Conservation (phyloP, 1,284 basidiomycete genomes). For the Cryptococcus sp. region DNA sequence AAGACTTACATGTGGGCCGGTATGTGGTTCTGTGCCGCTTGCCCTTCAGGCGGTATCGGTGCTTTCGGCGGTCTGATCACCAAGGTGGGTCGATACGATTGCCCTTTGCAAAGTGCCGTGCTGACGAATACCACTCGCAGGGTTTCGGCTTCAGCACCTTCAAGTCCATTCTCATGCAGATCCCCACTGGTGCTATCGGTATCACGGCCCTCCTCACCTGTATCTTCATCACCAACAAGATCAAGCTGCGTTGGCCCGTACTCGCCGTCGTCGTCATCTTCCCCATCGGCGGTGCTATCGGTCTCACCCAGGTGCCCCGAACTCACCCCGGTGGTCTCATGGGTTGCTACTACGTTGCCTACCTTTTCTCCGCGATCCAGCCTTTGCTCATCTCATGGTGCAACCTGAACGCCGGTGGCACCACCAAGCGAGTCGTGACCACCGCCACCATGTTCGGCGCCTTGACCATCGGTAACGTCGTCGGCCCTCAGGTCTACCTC, state of each 20-base stretch:
- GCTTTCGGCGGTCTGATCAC: slow-evolving; percentile 50
- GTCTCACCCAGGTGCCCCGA: slow-evolving; percentile 34
- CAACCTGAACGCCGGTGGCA: slow-evolving; percentile 47
- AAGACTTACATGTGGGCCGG: slow-evolving; percentile 45
- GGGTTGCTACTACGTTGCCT: slow-evolving; percentile 45
- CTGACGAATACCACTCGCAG: slow-evolving; percentile 9
- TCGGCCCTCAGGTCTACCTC: slow-evolving; percentile 49
- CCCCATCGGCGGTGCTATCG: slow-evolving; percentile 47
- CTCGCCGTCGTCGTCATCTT: slow-evolving; percentile 49
- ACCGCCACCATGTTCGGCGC: slow-evolving; percentile 42
- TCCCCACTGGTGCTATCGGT: slow-evolving; percentile 59
- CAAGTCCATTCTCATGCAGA: slow-evolving; percentile 48
- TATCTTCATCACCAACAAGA: slow-evolving; percentile 56
- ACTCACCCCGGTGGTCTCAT: slow-evolving; percentile 34
- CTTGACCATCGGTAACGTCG: slow-evolving; percentile 34
- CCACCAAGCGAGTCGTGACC: slow-evolving; percentile 47
- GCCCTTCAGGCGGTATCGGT: slow-evolving; percentile 49
- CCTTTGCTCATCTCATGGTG: slow-evolving; percentile 44
- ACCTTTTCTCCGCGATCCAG: slow-evolving; percentile 40
- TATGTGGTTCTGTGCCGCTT: slow-evolving; percentile 46
- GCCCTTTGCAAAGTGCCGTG: neutral
- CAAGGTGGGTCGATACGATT: slow-evolving; percentile 13
- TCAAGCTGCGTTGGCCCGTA: slow-evolving; percentile 60
- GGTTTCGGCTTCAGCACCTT: slow-evolving; percentile 50
- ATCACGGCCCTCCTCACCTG: slow-evolving; percentile 54